Base-by-base conservation (phyloP, 352 stramenopile species). In the Phytophthora macrochlamydospora region DNA sequence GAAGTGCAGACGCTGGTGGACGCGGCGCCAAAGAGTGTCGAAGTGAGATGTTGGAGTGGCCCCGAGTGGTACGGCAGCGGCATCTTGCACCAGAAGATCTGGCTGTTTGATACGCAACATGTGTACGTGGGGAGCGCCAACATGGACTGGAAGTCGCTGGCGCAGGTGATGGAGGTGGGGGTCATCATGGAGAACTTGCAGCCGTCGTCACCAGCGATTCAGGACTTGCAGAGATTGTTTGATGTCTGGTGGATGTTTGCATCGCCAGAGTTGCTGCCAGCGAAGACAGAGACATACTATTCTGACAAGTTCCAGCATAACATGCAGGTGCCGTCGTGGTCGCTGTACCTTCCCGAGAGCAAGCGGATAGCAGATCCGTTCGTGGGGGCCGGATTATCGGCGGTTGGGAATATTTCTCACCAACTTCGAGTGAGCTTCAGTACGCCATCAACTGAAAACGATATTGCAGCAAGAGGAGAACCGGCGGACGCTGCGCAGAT, bases 61-160 rank as follows among this genome's bases (percentile, higher is more conserved):
- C 33, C 66, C 14, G 66, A 88, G 7, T 95, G 87, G 87, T 95
- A 91, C 53, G 79, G 81, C 32, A 88, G 75, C 29, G 85, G 87
- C 24, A 93, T 95, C 63, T 64, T 95, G 46, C 87, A 95, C 59
- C 87, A 95, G 54, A 95, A 95, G 56, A 67, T 95, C 2, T 93
- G 85, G 82, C 57, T 94, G 28, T 92, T 91, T 49, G 87, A 95
- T 37, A 46, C 64, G 2, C 57, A 61, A 8, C 72, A 90, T 50
- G 75, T 89, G 56, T 94, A 94, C 66, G 69, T 95, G 13, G 87
- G 85, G 4, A 94, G 85, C 51, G 82, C 81, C 57, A 95, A 94
- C 62, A 94, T 94, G 85, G 87, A 95, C 71, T 95, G 87, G 85
- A 92, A 94, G 65, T 90, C 81, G 45, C 67, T 95, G 31, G 75